phyloP scores from a whole-genome alignment of 2,329 filamentous ascomycete species.

The Spiromastix sp. region DNA sequence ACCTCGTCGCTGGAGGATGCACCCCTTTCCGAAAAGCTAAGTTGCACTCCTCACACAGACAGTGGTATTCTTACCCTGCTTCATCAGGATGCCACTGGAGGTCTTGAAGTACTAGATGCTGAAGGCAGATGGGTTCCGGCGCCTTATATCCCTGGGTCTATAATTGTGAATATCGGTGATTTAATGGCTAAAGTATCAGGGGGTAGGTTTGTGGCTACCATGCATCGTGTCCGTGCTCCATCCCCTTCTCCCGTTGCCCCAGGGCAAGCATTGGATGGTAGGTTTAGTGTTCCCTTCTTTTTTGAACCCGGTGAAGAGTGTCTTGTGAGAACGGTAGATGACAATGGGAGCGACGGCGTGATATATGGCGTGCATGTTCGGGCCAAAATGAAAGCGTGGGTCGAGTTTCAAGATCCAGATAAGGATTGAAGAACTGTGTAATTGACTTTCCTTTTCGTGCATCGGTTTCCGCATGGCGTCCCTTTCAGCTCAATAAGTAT shows the following conservation, averaged over 20 bases:
- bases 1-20: constrained; percentile 5
- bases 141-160: constrained; percentile 29
- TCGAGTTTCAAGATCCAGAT: constrained; percentile 35
- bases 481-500: no score
- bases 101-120: constrained; percentile 37
- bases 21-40: constrained; percentile 12
- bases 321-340: constrained; percentile 28
- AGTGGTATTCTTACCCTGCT: constrained; percentile 39
- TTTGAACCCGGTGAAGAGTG: constrained; percentile 37
- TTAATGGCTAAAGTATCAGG: constrained; percentile 33
- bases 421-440: no score
- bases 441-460: no score
- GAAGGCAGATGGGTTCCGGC: constrained; percentile 32
- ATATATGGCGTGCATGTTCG: constrained; percentile 34
- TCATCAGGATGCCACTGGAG: constrained; percentile 38
- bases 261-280: constrained; percentile 11
- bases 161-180: constrained; percentile 39
- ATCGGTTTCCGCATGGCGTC: no score
- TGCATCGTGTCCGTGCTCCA: constrained; percentile 32
- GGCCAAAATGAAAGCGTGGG: constrained; percentile 35
- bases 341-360: constrained; percentile 19
- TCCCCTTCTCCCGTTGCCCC: constrained; percentile 2
- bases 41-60: constrained; percentile 28
- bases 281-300: constrained; percentile 39
- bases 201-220: constrained; percentile 35